A percentile compares a stretch with the other conserved stretches of the same genome.
phyloP scores from a whole-genome alignment of 2,329 filamentous ascomycete genomes.

The Diatrype stigma region DNA sequence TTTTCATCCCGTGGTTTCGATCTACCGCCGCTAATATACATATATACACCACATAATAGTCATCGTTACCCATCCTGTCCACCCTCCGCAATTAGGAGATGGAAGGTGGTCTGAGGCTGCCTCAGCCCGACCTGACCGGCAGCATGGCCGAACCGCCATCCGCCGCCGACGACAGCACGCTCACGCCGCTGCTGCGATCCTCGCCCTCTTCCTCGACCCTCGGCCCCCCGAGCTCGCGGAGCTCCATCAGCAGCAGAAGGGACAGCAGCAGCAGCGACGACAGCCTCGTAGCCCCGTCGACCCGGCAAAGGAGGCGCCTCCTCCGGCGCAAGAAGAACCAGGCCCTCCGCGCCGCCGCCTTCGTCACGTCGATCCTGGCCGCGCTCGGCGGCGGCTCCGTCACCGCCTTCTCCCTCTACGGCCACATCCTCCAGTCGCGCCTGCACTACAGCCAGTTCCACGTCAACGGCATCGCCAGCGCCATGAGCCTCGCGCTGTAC shows the following conservation, averaged over 20 bases:
- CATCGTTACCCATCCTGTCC: too few relatives aligned
- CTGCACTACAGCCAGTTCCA: conserved; percentile 87
- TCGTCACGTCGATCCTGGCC: conserved; percentile 50
- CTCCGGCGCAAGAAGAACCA: conserved; percentile 18
- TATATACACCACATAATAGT: too few relatives aligned
- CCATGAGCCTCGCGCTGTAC: conserved; percentile 84
- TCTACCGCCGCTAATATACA: too few relatives aligned
- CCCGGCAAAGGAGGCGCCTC: too few relatives aligned
- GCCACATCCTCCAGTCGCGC: conserved; percentile 79
- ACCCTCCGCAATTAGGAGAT: too few relatives aligned
- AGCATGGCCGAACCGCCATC: not conserved
- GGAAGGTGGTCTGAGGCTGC: too few relatives aligned
- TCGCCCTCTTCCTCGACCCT: conserved; percentile 26
- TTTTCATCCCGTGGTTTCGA: too few relatives aligned
- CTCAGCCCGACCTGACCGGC: too few relatives aligned
- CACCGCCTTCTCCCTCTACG: conserved; percentile 91
- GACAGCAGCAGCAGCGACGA: too few relatives aligned
- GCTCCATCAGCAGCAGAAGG: conserved; percentile 16
- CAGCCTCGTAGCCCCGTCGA: too few relatives aligned
- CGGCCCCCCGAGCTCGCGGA: conserved; percentile 21
- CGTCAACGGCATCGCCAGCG: conserved; percentile 83
- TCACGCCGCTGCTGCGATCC: conserved; percentile 29
- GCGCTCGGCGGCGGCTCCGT: conserved; percentile 84
- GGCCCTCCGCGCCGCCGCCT: conserved; percentile 41
- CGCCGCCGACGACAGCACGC: not conserved